Percentiles rank a stretch among this genome's conserved stretches.
Conservation (phyloP, 208 protist species). For the Leishmania guyanensis region DNA sequence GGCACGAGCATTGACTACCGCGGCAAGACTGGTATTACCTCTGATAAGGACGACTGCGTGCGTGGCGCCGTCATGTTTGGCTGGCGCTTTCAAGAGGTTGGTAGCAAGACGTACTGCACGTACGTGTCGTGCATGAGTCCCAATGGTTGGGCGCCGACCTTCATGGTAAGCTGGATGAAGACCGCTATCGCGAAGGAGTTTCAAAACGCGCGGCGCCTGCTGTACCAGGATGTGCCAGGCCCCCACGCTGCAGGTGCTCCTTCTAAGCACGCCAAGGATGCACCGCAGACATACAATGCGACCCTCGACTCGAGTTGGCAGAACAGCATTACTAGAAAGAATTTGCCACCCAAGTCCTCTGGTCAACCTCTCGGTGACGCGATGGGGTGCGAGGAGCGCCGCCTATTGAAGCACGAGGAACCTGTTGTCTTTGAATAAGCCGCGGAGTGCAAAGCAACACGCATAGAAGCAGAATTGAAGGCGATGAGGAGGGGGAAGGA, state of each 20-base stretch:
- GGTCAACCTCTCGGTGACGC: neutral
- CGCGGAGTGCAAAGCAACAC: neutral
- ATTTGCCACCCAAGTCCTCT: conserved; percentile 8
- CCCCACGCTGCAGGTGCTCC: neutral
- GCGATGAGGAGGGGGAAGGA: neutral
- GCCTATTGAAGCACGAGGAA: conserved; percentile 33
- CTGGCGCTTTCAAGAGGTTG: conserved; percentile 61
- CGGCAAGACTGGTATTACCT: conserved; percentile 14
- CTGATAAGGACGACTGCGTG: conserved; percentile 42
- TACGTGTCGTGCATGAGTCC: conserved; percentile 87
- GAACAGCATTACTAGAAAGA: conserved; percentile 6
- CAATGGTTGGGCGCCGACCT: conserved; percentile 84
- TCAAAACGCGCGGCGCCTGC: conserved; percentile 49
- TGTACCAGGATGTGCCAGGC: conserved; percentile 50
- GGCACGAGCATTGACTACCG: conserved; percentile 74
- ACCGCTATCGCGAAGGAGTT: conserved; percentile 83
- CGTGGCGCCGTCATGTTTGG: conserved; percentile 57
- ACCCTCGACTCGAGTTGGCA: conserved; percentile 1
- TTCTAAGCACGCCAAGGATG: conserved; percentile 7
- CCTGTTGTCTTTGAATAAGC: conserved; percentile 37
- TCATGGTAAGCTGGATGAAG: conserved; percentile 88
- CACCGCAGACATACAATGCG: neutral
- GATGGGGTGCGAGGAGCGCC: conserved; percentile 32
- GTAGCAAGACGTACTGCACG: conserved; percentile 50
- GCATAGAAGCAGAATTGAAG: neutral